These are phyloP conservation scores for Evansstolkia leycettana DNA, from an alignment of 495 filamentous ascomycete species.

Conservation along the genomic window DNA sequence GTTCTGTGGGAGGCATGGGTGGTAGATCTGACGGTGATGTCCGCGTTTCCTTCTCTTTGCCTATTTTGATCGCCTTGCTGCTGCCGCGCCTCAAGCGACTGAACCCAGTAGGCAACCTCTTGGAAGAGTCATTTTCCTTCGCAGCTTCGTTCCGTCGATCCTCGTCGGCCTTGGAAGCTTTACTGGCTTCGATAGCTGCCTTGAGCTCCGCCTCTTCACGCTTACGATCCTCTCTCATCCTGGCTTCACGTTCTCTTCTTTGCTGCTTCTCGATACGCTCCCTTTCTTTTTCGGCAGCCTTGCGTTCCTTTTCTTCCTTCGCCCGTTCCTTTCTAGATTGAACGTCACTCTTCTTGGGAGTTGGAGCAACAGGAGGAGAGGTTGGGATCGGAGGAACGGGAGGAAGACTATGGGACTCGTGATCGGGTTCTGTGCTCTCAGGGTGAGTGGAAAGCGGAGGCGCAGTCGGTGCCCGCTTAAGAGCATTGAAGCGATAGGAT, in stretches of 20 bases:
- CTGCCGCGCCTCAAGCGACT: slow-evolving; percentile 41
- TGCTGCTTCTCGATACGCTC: slow-evolving; percentile 53
- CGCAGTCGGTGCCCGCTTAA: slow-evolving; percentile 50
- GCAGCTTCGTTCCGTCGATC: slow-evolving; percentile 23
- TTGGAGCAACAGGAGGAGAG: slow-evolving; percentile 24
- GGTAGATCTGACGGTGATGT: slow-evolving; percentile 20
- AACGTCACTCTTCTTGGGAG: slow-evolving; percentile 21
- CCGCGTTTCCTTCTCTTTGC: slow-evolving; percentile 25
- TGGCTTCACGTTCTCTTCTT: slow-evolving; percentile 47
- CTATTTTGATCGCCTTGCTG: slow-evolving; percentile 44
- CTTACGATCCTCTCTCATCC: slow-evolving; percentile 34
- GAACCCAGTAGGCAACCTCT: slow-evolving; percentile 29
- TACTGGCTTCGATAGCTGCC: slow-evolving; percentile 46
- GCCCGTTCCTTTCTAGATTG: slow-evolving; percentile 34
- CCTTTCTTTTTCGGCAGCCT: slow-evolving; percentile 54
- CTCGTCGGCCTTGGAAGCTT: slow-evolving; percentile 36
- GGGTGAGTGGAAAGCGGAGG: slow-evolving; percentile 33
- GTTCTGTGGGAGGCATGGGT: slow-evolving; percentile 8
- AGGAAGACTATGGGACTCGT: slow-evolving; percentile 4
- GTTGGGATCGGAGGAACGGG: slow-evolving; percentile 8
- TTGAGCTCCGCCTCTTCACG: slow-evolving; percentile 47
- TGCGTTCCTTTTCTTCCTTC: slow-evolving; percentile 52
- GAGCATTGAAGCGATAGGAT: slow-evolving; percentile 35
- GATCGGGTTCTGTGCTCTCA: slow-evolving; percentile 18
- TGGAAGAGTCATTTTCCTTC: slow-evolving; percentile 26